Evolutionary conservation across 345 rosid genomes (phyloP), one percentile per base, ranked within the genome.

Genomic region (Fremontodendron californicum): DNA sequence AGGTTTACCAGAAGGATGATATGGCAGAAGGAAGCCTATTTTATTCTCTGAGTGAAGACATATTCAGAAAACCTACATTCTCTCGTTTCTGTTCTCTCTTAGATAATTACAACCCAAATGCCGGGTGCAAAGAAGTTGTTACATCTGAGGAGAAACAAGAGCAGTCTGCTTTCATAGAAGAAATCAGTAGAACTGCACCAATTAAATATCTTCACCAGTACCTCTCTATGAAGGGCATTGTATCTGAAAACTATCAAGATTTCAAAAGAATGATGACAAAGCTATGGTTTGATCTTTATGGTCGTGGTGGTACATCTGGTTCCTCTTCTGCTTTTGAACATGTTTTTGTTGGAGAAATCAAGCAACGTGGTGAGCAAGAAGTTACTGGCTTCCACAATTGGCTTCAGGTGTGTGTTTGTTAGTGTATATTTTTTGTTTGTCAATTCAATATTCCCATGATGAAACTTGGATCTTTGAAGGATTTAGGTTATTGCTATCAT

Each of bases 251-350:
- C 86, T 84, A 82, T 81, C 88, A 82, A 46, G 96, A 93, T 48
- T 95, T 95, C 73, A 95, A 92, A 82, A 90, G 88, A 75, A 84
- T 76, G 84, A 52, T 95, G 81, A 85, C 83, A n/a, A 83, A 79
- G 81, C 90, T 93, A 55, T 95, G 99, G 99, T 95, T 95, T 35
- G 88, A 92, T 80, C 93, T 93, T 7, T 89, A 90, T 80, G 86
- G 89, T 6, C 94, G 99, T 27, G 97, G 98, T 77, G 99, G 98
- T 64, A 83, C 94, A 6, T 86, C 87, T 62, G 86, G 88, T 51
- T 90, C 90, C 29, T 95, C 99, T 76, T 95, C 99, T 84, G 97
- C 99, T 45, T 95, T 95, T 78, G 98, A 95, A 79, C 99, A 95
- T 84, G 98, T 95, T 74, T 95, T 95, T 86, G 99, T 93, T 0